A percentile compares a stretch with the other conserved stretches of the same genome.
Evolutionary conservation across 805 yeast genomes (phyloP).

Genomic region (Ogataea kodamae): DNA sequence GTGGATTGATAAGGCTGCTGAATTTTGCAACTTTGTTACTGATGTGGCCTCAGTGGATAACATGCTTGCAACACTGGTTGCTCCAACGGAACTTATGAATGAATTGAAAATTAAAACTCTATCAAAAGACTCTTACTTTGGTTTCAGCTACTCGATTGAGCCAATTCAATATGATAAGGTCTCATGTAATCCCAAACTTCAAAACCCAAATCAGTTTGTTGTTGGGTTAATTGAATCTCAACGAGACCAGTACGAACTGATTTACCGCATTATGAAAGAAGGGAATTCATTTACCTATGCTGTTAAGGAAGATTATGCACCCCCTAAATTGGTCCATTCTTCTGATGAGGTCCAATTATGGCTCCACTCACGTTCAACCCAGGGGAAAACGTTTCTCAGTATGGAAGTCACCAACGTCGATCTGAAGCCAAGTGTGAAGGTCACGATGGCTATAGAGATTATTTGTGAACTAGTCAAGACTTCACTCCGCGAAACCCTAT

Average conservation of each 20-base stretch:
- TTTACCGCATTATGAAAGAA: conserved; percentile 26
- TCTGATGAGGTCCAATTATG: conserved; percentile 46
- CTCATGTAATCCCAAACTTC: conserved; percentile 16
- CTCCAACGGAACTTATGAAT: conserved; percentile 21
- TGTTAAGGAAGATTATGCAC: conserved; percentile 28
- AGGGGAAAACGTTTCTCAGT: conserved; percentile 39
- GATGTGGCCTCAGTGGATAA: conserved; percentile 31
- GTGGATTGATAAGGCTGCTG: conserved; percentile 42
- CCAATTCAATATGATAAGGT: neutral
- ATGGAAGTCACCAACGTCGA: conserved; percentile 40
- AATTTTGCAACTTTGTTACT: conserved; percentile 35
- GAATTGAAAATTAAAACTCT: neutral
- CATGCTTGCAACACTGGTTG: conserved; percentile 34
- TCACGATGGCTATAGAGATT: conserved; percentile 51
- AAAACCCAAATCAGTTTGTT: conserved; percentile 37
- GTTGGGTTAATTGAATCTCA: conserved; percentile 34
- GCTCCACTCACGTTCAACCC: conserved; percentile 41
- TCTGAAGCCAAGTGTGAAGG: conserved; percentile 34
- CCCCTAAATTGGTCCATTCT: conserved; percentile 38
- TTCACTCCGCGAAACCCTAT: conserved; percentile 40
- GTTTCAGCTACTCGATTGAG: conserved; percentile 37
- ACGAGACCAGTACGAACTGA: neutral
- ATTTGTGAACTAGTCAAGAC: conserved; percentile 45
- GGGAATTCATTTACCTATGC: conserved; percentile 34
- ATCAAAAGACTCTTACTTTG: conserved; percentile 39